Base-by-base conservation (phyloP, 2,329 filamentous ascomycete genomes). In the Plenodomus lindquistii region DNA sequence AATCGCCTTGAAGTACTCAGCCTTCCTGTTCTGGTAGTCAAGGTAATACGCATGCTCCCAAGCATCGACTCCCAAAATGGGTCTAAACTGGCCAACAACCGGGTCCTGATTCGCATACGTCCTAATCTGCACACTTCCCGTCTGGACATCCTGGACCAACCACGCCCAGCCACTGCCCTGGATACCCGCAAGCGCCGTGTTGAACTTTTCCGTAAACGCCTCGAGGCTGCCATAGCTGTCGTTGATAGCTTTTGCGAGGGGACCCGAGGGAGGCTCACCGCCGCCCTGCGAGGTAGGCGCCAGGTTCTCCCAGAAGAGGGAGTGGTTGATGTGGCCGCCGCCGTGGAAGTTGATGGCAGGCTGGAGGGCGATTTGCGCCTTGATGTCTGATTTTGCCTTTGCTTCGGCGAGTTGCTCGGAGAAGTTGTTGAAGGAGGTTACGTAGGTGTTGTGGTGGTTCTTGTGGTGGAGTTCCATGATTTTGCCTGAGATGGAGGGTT, bases 31-130 rank as follows among this genome's bases (percentile, higher is more conserved):
- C 84, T 96, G 84, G 79, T 96, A 96, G 79, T 96, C 90, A 54
- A 96, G 81, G 78, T 96, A 95, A 81, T 95, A 96, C 43, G 91
- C 91, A 77, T 96, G 91, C 81, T 96, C 91, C 91, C 91, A 96
- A 45, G 91, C 92, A 78, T 97, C 92, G 66, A 97, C 87, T 48
- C 92, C 92, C 39, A 97, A 78, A 40, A 97, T 79, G 31, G 92
- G 92, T 66, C 85, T 81, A 71, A 88, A 90, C 72, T 88, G 88
- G 41, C 91, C 91, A 13, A 91, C 83, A 22, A 97, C 88, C 20
- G 92, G 89, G 73, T 96, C 91, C 79, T 96, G 91, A 80, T 95
- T 95, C 72, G 76, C 88, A 79, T 80, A 91, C 76, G 89, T 88
- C 63, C 84, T 83, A 60, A 90, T 79, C 54, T 78, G 74, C 41